Conservation (phyloP, 192 early-diverging fungal genomes). For the Phycomyces blakesleeanus region DNA sequence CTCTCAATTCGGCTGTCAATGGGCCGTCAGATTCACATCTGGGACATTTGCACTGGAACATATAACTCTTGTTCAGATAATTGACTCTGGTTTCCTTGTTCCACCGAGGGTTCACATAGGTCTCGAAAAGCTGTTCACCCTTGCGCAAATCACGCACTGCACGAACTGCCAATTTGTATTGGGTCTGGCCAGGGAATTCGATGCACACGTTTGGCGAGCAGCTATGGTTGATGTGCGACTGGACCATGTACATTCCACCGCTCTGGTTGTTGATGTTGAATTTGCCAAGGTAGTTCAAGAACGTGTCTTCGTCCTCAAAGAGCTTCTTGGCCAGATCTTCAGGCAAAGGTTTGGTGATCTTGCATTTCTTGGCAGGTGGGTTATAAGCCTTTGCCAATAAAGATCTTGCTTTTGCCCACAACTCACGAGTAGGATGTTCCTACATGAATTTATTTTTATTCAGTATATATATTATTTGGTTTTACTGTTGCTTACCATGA, state of each 20-base stretch:
- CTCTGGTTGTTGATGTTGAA: constrained; percentile 64
- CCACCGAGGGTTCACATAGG: constrained; percentile 58
- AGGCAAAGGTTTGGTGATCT: constrained; percentile 49
- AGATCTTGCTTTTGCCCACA: constrained; percentile 42
- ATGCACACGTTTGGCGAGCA: constrained; percentile 52
- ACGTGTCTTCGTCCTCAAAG: constrained; percentile 49
- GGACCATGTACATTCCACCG: constrained; percentile 57
- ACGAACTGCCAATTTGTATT: constrained; percentile 50
- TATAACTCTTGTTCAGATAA: constrained; percentile 51
- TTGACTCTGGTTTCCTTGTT: constrained; percentile 47
- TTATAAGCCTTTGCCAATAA: constrained; percentile 43
- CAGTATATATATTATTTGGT: too few relatives aligned
- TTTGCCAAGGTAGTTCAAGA: constrained; percentile 51
- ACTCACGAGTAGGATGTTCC: constrained; percentile 34
- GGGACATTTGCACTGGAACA: constrained; percentile 57
- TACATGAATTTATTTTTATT: not conserved
- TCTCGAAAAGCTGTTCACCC: constrained; percentile 56
- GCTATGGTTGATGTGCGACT: constrained; percentile 57
- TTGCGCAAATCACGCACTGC: constrained; percentile 52
- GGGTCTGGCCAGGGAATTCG: constrained; percentile 45
- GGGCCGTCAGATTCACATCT: constrained; percentile 50
- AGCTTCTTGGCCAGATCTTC: constrained; percentile 39
- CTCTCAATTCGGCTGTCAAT: constrained; percentile 39
- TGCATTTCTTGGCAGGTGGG: constrained; percentile 44
- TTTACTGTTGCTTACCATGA: too few relatives aligned